A percentile compares a stretch with the other conserved stretches of the same genome.
Evolutionary conservation across 352 stramenopile genomes (phyloP).

Genomic region (Pythium biforme): DNA sequence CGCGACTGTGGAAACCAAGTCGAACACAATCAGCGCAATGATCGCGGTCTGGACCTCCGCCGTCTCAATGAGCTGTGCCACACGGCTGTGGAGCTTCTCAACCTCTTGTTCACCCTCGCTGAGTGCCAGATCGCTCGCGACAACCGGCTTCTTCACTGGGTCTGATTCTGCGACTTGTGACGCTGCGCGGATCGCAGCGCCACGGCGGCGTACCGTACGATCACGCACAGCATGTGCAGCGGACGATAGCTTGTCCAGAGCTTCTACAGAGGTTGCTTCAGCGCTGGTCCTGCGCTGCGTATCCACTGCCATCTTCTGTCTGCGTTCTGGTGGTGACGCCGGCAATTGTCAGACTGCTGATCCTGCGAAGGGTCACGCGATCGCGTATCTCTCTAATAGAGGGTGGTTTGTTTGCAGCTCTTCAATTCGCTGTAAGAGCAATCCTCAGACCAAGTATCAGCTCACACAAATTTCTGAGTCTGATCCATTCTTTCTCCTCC

Average conservation of each 20-base stretch:
- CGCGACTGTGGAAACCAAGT: slow-evolving; percentile 40
- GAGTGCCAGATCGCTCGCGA: too few relatives aligned
- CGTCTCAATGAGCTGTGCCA: slow-evolving; percentile 46
- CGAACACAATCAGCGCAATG: slow-evolving; percentile 48
- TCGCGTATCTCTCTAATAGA: slow-evolving; percentile 18
- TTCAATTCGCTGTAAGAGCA: not conserved
- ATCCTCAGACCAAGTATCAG: slow-evolving; percentile 6
- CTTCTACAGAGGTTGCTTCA: not conserved
- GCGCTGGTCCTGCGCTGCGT: not conserved
- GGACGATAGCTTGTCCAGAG: too few relatives aligned
- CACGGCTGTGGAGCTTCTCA: not conserved
- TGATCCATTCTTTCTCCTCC: slow-evolving; percentile 1
- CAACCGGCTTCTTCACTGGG: too few relatives aligned
- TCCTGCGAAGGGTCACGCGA: slow-evolving; percentile 10
- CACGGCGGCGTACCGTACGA: not conserved
- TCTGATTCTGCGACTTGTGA: too few relatives aligned
- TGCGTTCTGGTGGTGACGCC: too few relatives aligned
- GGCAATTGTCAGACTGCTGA: too few relatives aligned
- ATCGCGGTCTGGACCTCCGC: slow-evolving; percentile 49
- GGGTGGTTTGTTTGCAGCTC: not conserved
- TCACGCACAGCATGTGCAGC: too few relatives aligned
- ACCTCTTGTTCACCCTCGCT: not conserved
- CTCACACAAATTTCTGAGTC: not conserved
- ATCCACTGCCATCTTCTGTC: slow-evolving; percentile 11
- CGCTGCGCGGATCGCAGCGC: slow-evolving; percentile 6